Base-by-base conservation (phyloP, 805 yeast species). In the Pachysolen tannophilus region DNA sequence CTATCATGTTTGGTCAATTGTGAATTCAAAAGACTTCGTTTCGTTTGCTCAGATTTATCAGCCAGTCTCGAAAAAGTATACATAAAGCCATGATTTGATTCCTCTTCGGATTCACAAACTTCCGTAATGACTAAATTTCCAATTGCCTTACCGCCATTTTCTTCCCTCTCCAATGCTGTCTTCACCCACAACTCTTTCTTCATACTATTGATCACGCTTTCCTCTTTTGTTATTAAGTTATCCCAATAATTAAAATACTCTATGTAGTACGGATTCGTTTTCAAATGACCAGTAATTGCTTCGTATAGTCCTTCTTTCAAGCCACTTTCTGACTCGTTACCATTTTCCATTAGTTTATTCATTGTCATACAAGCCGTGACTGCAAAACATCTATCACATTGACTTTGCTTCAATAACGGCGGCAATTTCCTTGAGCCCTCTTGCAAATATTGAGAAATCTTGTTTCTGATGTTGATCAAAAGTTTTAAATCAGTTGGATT, bases 161-260 rank as follows among this genome's bases (percentile, higher is more conserved):
- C 50, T 51, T 86, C 95, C 35, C 94, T 64, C 18, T 75, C 75
- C 1, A 53, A 50, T 2, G 76, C 59, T 2, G 80, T 57, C 40
- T 73, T 54, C 18, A 78, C 67, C 88, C 88, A 82, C n/a, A 86
- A 56, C 27, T 84, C 83, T 32, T 71, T 69, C 32, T 72, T 72
- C 30, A 69, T 52, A 24, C 67, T 61, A 10, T 63, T 63, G 30
- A 71, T 48, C 5, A 78, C 63, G 2, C 75, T 67, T 45, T 81
- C 94, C 53, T 90, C 97, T 44, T 76, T 74, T 1, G 82, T 73
- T 5, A 92, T 60, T 5, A 86, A 55, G 11, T 58, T 59, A 48
- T 84, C 84, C 94, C 96, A 90, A 36, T 78, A 72, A 26, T 63
- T 60, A 51, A 76, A 79, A 48, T 82, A 92, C 2, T 59, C 59